Percentiles rank a stretch among this genome's conserved stretches.
Evolutionary conservation across 2,329 filamentous ascomycete species (phyloP).

Genomic region (Pleomassaria siparia): DNA sequence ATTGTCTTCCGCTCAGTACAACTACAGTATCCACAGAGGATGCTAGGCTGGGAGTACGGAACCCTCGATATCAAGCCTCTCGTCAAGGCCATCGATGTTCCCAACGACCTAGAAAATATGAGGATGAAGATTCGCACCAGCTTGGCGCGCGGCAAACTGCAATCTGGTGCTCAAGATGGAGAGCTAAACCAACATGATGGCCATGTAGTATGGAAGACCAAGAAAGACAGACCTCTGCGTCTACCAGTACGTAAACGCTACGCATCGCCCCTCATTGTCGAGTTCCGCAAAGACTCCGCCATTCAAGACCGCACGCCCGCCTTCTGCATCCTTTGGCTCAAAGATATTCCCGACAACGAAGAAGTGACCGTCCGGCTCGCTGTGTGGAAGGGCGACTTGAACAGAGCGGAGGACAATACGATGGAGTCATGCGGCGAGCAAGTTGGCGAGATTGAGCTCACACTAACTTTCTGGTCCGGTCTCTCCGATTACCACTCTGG

Average conservation of each 20-base stretch:
- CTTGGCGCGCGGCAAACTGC: conserved; percentile 61
- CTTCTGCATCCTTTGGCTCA: conserved; percentile 68
- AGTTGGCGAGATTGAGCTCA: conserved; percentile 60
- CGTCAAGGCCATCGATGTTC: conserved; percentile 53
- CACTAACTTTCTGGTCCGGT: conserved; percentile 62
- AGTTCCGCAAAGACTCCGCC: conserved; percentile 60
- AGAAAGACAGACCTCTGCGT: conserved; percentile 48
- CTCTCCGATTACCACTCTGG: conserved; percentile 61
- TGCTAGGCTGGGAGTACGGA: conserved; percentile 71
- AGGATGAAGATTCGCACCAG: conserved; percentile 63
- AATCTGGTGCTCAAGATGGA: conserved; percentile 42
- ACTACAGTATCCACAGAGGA: conserved; percentile 59
- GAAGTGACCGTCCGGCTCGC: conserved; percentile 59
- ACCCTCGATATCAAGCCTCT: conserved; percentile 65
- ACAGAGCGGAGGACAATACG: conserved; percentile 53
- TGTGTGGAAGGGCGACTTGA: conserved; percentile 68
- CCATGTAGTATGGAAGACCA: conserved; percentile 57
- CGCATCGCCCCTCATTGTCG: conserved; percentile 56
- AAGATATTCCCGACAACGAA: conserved; percentile 69
- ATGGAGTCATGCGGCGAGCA: conserved; percentile 57
- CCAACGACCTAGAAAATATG: conserved; percentile 51
- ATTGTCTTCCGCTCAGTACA: conserved; percentile 73
- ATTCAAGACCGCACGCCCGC: conserved; percentile 59
- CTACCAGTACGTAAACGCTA: conserved; percentile 65
- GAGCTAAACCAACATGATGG: conserved; percentile 30